Evolutionary conservation across 163 green algal species (phyloP).

Genomic region (Scenedesmus sp.): DNA sequence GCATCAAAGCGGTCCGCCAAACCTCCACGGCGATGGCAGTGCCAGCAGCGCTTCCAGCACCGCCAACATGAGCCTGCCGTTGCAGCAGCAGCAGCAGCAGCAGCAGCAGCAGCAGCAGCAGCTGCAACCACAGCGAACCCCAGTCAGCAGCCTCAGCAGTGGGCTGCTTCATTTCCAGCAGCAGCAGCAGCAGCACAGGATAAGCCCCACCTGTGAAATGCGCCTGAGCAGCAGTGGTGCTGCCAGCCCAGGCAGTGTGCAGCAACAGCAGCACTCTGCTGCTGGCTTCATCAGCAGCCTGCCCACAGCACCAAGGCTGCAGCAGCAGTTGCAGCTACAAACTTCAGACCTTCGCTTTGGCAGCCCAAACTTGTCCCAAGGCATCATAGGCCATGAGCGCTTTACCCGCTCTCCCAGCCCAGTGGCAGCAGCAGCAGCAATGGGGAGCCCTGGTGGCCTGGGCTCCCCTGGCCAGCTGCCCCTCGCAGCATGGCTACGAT

Average conservation of each 20-base stretch:
- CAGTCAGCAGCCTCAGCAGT: background rate
- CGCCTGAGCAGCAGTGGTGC: background rate
- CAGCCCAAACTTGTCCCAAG: background rate
- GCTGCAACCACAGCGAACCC: background rate
- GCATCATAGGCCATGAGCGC: background rate
- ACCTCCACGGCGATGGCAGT: background rate
- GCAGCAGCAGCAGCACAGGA: conserved; percentile 2
- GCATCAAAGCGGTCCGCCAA: background rate
- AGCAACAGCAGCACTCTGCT: conserved; percentile 11
- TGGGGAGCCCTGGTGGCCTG: background rate
- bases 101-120: background rate
- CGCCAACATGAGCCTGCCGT: too few species aligned
- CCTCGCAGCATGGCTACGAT: background rate
- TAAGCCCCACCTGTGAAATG: background rate
- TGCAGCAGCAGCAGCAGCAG: background rate
- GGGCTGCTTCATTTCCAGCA: background rate
- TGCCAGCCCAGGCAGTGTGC: background rate
- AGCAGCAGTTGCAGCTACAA: background rate
- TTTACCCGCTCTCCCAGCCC: too few species aligned
- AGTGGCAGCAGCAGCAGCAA: background rate
- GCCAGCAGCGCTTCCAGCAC: background rate
- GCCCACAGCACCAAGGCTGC: background rate
- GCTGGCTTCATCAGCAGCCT: background rate
- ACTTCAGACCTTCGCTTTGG: background rate
- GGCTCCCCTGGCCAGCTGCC: background rate